Conservation (phyloP, 2,329 filamentous ascomycete species). For the Sordariomycetes sp. region DNA sequence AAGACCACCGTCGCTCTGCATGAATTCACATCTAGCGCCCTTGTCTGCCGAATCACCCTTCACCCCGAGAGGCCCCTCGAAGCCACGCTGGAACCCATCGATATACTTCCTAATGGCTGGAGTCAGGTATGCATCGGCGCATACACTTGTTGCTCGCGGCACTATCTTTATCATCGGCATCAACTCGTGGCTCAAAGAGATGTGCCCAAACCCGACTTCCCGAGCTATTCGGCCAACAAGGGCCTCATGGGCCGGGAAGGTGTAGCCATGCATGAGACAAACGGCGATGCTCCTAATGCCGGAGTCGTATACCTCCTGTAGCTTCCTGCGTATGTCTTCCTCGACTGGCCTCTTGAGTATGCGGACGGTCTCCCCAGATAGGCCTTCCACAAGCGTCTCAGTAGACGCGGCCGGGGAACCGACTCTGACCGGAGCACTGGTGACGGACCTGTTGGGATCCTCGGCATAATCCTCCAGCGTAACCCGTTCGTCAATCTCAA, state of each 20-base stretch:
- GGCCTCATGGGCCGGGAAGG: conserved; percentile 77
- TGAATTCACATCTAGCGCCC: conserved; percentile 82
- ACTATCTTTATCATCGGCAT: conserved; percentile 32
- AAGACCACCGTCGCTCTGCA: conserved; percentile 75
- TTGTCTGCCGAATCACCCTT: conserved; percentile 11
- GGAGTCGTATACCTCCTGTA: conserved; percentile 49
- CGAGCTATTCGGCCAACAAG: conserved; percentile 64
- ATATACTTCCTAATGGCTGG: conserved; percentile 30
- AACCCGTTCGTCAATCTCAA: conserved; percentile 87
- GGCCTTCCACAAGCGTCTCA: conserved; percentile 53
- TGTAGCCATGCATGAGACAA: conserved; percentile 87
- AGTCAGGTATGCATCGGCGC: conserved; percentile 31
- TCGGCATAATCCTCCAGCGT: conserved; percentile 89
- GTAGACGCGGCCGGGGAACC: conserved; percentile 34
- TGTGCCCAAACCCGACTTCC: conserved; percentile 51
- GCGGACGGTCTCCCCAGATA: conserved; percentile 59
- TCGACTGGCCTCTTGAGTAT: conserved; percentile 51
- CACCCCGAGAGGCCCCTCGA: conserved; percentile 71
- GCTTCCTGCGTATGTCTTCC: conserved; percentile 37
- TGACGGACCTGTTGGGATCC: conserved; percentile 42
- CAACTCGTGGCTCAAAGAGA: conserved; percentile 20
- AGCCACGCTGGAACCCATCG: conserved; percentile 36
- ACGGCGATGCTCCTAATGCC: conserved; percentile 77
- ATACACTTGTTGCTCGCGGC: conserved; percentile 29
- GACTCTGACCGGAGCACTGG: conserved; percentile 28